Conservation (phyloP, 1,284 basidiomycete species). For the Ganoderma lucidum region DNA sequence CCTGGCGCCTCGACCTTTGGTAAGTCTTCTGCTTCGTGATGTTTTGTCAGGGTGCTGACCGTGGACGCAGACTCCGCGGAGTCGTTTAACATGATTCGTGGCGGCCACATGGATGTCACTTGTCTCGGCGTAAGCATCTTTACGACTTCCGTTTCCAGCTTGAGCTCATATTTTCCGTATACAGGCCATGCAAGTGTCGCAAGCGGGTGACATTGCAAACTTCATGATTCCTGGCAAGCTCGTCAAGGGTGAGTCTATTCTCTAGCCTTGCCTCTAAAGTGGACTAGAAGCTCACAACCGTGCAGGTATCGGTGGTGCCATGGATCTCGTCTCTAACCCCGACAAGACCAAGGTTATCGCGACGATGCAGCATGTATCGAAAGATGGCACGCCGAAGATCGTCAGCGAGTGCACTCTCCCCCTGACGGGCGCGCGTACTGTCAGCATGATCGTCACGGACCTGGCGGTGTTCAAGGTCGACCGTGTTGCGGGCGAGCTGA, state of each 20-base stretch:
- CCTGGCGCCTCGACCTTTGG: constrained; percentile 93
- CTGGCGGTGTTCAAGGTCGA: constrained; percentile 92
- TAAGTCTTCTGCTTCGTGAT: constrained; percentile 37
- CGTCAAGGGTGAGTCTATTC: constrained; percentile 68
- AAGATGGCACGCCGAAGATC: constrained; percentile 91
- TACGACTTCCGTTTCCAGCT: neutral
- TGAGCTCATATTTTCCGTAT: constrained; percentile 17
- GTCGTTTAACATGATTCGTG: constrained; percentile 95
- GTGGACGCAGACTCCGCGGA: constrained; percentile 75
- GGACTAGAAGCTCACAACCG: neutral
- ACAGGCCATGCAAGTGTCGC: constrained; percentile 92
- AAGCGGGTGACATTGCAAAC: constrained; percentile 93
- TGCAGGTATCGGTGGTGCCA: constrained; percentile 91
- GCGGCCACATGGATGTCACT: constrained; percentile 92
- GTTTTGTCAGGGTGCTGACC: constrained; percentile 16
- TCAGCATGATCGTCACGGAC: constrained; percentile 93
- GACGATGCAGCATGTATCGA: constrained; percentile 90
- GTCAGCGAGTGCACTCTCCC: constrained; percentile 85
- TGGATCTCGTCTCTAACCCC: constrained; percentile 95
- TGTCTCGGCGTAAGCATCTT: constrained; percentile 72
- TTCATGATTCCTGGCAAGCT: constrained; percentile 98
- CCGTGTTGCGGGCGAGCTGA: constrained; percentile 74
- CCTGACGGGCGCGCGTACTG: constrained; percentile 86
- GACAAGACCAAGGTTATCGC: constrained; percentile 91
- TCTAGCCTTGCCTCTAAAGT: neutral